Evolutionary conservation across 2,329 filamentous ascomycete species (phyloP).

Genomic region (Coniochaeta sp.): DNA sequence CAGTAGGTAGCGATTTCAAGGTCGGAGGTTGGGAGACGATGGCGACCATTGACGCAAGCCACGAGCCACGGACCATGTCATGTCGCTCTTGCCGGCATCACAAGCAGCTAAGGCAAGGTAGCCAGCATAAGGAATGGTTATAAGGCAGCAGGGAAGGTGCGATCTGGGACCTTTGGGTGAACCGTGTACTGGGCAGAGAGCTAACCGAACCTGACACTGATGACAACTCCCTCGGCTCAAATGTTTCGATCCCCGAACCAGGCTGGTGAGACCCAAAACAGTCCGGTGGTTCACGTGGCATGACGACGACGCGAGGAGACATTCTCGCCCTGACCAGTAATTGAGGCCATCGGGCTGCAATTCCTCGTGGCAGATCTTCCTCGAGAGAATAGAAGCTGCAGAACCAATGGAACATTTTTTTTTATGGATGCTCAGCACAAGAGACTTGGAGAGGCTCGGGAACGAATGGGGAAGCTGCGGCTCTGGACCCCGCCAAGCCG

Average conservation of each 20-base stretch:
- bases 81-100: background rate
- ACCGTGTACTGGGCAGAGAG: background rate
- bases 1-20: background rate
- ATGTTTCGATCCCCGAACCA: background rate
- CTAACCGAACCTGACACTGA: background rate
- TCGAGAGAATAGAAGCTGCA: background rate
- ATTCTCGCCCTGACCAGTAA: background rate
- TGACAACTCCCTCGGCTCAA: too few relatives aligned
- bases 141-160: background rate
- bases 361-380: background rate
- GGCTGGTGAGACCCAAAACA: background rate
- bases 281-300: background rate
- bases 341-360: background rate
- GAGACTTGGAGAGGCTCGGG: background rate
- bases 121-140: background rate
- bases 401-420: background rate
- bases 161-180: background rate
- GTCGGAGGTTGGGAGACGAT: background rate
- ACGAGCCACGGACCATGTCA: background rate
- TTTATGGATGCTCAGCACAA: background rate
- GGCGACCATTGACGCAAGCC: background rate
- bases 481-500: background rate
- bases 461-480: background rate
- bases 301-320: slow-evolving; percentile 1
- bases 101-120: background rate